Conservation (phyloP, 139 green algal genomes). For the Tetradesmus obliquus region DNA sequence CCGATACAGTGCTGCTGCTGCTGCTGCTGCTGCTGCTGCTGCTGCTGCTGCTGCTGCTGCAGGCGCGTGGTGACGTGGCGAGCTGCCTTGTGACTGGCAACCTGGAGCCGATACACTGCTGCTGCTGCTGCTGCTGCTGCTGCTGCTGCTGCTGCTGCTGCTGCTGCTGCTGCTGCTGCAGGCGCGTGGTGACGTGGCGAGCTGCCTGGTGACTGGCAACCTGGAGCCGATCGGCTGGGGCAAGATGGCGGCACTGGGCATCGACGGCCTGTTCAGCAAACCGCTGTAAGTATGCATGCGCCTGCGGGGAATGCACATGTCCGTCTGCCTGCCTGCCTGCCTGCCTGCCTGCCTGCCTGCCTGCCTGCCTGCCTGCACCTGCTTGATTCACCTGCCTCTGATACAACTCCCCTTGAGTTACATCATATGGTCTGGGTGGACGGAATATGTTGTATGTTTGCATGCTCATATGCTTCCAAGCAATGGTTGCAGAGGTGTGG, state of each 20-base stretch:
- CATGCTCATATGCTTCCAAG: too few relatives aligned
- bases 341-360: background rate
- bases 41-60: background rate
- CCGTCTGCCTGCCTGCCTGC: background rate
- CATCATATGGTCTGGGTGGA: too few relatives aligned
- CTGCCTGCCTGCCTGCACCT: too few relatives aligned
- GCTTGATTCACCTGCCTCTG: too few relatives aligned
- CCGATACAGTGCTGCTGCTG: conserved; percentile 70
- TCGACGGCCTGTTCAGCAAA: conserved; percentile 80
- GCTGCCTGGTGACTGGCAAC: conserved; percentile 94
- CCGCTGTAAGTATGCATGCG: conserved; percentile 47
- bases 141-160: background rate
- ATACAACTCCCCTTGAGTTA: too few relatives aligned
- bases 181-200: conserved; percentile 42
- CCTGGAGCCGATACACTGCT: too few relatives aligned
- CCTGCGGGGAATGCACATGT: background rate
- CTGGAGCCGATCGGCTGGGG: conserved; percentile 91
- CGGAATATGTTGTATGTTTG: too few relatives aligned
- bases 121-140: background rate
- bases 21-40: background rate
- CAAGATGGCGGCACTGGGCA: conserved; percentile 66
- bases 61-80: background rate
- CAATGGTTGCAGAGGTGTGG: too few relatives aligned
- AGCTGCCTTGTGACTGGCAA: too few relatives aligned
- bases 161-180: conserved; percentile 10